Evolutionary conservation across 2,329 filamentous ascomycete genomes (phyloP).

Genomic region (Colletotrichum phormii): DNA sequence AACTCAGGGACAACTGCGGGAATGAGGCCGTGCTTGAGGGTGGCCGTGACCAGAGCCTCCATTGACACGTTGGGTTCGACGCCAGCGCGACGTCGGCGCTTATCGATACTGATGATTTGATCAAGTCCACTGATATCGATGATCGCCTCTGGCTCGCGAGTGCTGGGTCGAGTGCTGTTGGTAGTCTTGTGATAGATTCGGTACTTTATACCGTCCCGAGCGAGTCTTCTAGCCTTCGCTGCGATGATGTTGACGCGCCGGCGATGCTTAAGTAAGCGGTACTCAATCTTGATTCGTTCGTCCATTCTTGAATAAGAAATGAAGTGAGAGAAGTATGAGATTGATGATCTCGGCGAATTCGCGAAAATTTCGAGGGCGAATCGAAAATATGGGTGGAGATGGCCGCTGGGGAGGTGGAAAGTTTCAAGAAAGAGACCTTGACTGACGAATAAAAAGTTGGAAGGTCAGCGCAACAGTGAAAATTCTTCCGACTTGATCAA

Average conservation of each 20-base stretch:
- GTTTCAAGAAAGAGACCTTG: neutral
- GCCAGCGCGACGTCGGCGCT: constrained; percentile 60
- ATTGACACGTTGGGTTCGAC: constrained; percentile 79
- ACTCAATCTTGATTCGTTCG: neutral
- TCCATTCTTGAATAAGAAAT: neutral
- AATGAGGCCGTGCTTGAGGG: constrained; percentile 65
- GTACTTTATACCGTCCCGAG: constrained; percentile 63
- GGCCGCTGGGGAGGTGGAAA: neutral
- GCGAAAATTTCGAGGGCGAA: neutral
- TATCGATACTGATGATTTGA: constrained; percentile 72
- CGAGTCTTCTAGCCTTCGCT: constrained; percentile 55
- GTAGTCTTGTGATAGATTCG: constrained; percentile 81
- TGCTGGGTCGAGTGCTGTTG: constrained; percentile 75
- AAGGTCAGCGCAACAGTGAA: neutral
- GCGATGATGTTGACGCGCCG: constrained; percentile 55
- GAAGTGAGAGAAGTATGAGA: neutral
- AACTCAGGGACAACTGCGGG: constrained; percentile 79
- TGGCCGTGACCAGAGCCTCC: constrained; percentile 71
- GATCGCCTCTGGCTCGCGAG: constrained; percentile 59
- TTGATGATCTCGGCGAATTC: neutral
- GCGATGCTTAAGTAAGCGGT: neutral
- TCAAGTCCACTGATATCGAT: constrained; percentile 75
- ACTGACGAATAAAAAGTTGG: neutral
- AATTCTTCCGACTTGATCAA: neutral
- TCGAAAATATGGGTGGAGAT: neutral